Conservation (phyloP, 1,284 basidiomycete genomes). For the Porogramme epimiltina region DNA sequence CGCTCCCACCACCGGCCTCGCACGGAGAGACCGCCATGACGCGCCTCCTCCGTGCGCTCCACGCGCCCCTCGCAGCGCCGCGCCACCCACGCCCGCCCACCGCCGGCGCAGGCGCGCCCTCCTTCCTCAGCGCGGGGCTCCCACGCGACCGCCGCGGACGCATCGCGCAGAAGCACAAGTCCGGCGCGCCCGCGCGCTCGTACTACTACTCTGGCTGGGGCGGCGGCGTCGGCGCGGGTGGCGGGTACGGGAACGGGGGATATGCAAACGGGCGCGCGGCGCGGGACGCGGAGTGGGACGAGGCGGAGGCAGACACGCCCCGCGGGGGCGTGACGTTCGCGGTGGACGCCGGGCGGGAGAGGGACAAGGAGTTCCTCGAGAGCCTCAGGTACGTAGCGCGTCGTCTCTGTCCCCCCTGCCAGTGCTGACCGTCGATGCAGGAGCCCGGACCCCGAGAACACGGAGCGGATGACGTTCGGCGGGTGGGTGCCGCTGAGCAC, state of each 20-base stretch:
- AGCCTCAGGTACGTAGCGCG: slow-evolving; percentile 44
- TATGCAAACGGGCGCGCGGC: slow-evolving; percentile 18
- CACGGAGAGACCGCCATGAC: slow-evolving; percentile 64
- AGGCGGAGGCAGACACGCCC: slow-evolving; percentile 56
- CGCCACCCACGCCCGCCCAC: slow-evolving; percentile 41
- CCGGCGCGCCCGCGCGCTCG: neutral
- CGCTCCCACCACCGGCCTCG: slow-evolving; percentile 51
- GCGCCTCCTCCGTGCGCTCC: slow-evolving; percentile 60
- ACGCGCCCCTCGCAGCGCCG: slow-evolving; percentile 16
- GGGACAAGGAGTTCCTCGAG: slow-evolving; percentile 59
- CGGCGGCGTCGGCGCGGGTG: no score
- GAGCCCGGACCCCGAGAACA: slow-evolving; percentile 49
- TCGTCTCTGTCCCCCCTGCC: neutral
- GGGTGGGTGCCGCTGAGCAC: slow-evolving; percentile 70
- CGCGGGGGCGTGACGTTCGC: slow-evolving; percentile 34
- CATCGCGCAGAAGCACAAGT: slow-evolving; percentile 53
- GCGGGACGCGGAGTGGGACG: slow-evolving; percentile 30
- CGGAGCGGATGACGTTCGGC: slow-evolving; percentile 47
- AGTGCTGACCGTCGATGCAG: slow-evolving; percentile 24
- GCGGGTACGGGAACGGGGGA: slow-evolving; percentile 13
- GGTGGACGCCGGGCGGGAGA: slow-evolving; percentile 46
- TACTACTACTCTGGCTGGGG: no score
- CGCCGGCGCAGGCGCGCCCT: slow-evolving; percentile 48
- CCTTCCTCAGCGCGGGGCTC: slow-evolving; percentile 68
- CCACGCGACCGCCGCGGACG: slow-evolving; percentile 78